A percentile compares a stretch with the other conserved stretches of the same genome.
Evolutionary conservation across 2,329 filamentous ascomycete species (phyloP).

Genomic region (Mycosphaerella sp.): DNA sequence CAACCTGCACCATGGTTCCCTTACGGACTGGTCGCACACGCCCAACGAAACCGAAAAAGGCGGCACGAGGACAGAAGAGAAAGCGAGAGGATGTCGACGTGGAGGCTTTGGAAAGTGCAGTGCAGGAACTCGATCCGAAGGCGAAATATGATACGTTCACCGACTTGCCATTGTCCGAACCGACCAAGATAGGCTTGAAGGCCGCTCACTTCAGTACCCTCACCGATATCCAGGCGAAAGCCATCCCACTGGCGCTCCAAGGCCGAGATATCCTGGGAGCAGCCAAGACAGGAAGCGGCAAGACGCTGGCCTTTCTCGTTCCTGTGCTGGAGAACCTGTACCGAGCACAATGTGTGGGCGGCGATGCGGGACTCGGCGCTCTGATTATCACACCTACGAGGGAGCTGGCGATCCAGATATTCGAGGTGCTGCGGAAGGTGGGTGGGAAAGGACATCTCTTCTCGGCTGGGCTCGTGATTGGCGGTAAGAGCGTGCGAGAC

Average conservation of each 20-base stretch:
- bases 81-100: conserved; percentile 23
- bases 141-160: conserved; percentile 62
- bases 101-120: conserved; percentile 33
- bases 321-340: conserved; percentile 91
- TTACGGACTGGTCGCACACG: conserved; percentile 39
- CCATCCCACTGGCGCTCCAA: conserved; percentile 81
- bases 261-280: conserved; percentile 85
- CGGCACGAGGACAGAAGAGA: conserved; percentile 31
- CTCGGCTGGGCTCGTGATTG: conserved; percentile 87
- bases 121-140: conserved; percentile 51
- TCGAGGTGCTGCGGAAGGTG: conserved; percentile 85
- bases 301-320: conserved; percentile 87
- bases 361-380: conserved; percentile 78
- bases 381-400: conserved; percentile 90
- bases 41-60: conserved; percentile 53
- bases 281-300: conserved; percentile 91
- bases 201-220: conserved; percentile 82
- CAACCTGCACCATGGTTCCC: conserved; percentile 18
- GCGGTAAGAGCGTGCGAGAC: conserved; percentile 83
- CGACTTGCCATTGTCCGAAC: conserved; percentile 76
- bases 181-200: conserved; percentile 72
- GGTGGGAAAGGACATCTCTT: conserved; percentile 78
- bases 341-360: conserved; percentile 78
- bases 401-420: conserved; percentile 94
- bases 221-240: conserved; percentile 85